Conservation (phyloP, 73 alveolate species). For the Stentor coeruleus region DNA sequence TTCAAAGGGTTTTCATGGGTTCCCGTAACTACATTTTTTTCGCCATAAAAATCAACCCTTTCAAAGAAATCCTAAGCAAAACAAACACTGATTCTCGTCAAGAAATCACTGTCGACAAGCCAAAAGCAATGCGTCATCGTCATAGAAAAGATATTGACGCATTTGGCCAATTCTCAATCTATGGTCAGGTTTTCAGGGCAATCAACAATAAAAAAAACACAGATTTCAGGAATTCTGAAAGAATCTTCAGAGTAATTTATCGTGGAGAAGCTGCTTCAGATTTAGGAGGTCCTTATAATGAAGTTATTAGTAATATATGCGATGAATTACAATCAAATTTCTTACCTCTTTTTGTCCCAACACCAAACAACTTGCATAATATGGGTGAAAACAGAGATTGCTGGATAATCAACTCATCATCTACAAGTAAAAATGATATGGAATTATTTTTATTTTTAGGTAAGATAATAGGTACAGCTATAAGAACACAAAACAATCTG, state of each 20-base stretch:
- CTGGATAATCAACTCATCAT: conserved; percentile 85
- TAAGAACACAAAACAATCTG: conserved; percentile 69
- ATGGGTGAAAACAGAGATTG: conserved; percentile 77
- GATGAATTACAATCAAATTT: conserved; percentile 73
- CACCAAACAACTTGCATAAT: conserved; percentile 72
- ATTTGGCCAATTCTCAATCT: conserved; percentile 54
- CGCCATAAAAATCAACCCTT: not conserved
- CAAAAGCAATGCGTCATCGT: conserved; percentile 46
- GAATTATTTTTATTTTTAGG: conserved; percentile 81
- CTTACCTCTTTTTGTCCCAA: conserved; percentile 70
- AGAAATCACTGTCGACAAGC: conserved; percentile 55
- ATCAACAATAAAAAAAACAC: conserved; percentile 32
- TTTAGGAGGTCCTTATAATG: conserved; percentile 84
- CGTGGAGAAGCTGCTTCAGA: conserved; percentile 82
- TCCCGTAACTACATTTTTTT: conserved; percentile 28
- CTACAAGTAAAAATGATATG: conserved; percentile 49
- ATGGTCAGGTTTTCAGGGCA: conserved; percentile 53
- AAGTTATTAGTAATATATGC: conserved; percentile 60
- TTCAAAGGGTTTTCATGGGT: conserved; percentile 19
- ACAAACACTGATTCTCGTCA: conserved; percentile 35
- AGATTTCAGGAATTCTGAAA: conserved; percentile 37
- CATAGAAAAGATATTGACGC: conserved; percentile 55
- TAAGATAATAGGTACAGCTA: conserved; percentile 75
- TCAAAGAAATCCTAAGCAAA: conserved; percentile 26
- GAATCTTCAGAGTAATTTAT: conserved; percentile 58